Conservation (phyloP, 179 eudicot genomes). For the Kewa caespitosa region DNA sequence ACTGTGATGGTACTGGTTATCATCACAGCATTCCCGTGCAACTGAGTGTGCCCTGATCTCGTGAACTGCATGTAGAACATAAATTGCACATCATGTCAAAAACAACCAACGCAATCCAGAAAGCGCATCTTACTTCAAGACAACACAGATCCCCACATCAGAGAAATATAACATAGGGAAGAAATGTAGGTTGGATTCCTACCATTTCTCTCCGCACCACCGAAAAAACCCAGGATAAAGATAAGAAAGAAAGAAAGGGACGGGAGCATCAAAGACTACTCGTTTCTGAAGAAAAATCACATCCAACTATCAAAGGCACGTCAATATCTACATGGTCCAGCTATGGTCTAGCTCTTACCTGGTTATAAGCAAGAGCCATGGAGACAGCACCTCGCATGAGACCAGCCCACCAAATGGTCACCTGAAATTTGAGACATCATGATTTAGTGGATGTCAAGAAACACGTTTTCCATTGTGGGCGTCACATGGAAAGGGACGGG, state of each 20-base stretch:
- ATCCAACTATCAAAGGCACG: neutral
- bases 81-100: neutral
- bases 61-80: slow-evolving; percentile 53
- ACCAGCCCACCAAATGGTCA: slow-evolving; percentile 41
- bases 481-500: neutral
- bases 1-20: slow-evolving; percentile 78
- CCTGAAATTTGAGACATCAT: slow-evolving; percentile 11
- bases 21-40: slow-evolving; percentile 65
- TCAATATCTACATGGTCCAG: neutral
- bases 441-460: neutral
- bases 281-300: neutral
- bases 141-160: neutral
- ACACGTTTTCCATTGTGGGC: neutral
- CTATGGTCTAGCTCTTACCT: slow-evolving; percentile 15
- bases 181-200: neutral
- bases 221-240: neutral
- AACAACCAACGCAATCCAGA: neutral
- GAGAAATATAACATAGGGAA: neutral
- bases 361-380: slow-evolving; percentile 35
- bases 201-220: neutral
- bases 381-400: slow-evolving; percentile 40
- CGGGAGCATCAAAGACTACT: neutral
- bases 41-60: slow-evolving; percentile 52
- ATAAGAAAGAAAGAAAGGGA: neutral
- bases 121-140: neutral